phyloP scores from a whole-genome alignment of 306 rosid species.

The Senna tora region DNA sequence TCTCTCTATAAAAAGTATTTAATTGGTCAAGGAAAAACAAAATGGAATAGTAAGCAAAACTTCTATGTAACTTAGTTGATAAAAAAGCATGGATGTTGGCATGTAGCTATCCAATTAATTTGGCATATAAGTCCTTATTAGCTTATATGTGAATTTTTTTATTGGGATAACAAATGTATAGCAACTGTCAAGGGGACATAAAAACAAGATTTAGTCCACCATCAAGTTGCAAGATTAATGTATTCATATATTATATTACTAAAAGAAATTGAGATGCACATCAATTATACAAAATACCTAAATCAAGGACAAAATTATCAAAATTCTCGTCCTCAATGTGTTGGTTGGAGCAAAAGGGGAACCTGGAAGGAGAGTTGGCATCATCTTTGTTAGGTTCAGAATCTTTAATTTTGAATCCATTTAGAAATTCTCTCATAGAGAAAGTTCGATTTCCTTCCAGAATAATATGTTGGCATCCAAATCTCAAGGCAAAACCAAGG shows the following conservation, averaged over 20 bases:
- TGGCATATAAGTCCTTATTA: background rate
- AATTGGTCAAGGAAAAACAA: background rate
- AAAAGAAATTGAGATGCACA: background rate
- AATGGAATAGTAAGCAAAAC: background rate
- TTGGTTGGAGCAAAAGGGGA: background rate
- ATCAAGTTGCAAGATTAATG: background rate
- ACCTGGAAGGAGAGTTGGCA: constrained; percentile 72
- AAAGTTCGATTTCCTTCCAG: constrained; percentile 94
- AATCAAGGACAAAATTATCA: background rate
- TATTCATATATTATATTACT: background rate
- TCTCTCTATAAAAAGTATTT: background rate
- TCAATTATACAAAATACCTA: background rate
- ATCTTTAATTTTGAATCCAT: constrained; percentile 77
- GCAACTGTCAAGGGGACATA: background rate
- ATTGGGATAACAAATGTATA: background rate
- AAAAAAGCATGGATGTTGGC: background rate
- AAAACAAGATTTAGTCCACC: background rate
- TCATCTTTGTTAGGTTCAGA: constrained; percentile 60
- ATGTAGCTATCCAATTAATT: background rate
- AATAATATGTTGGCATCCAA: no score
- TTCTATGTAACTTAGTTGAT: background rate
- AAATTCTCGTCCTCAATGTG: background rate
- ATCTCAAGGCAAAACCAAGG: no score
- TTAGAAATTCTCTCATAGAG: constrained; percentile 91
- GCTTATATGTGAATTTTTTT: background rate